These are phyloP conservation scores for Gossypium anomalum DNA, from an alignment of 345 rosid species.

Conservation along the genomic window DNA sequence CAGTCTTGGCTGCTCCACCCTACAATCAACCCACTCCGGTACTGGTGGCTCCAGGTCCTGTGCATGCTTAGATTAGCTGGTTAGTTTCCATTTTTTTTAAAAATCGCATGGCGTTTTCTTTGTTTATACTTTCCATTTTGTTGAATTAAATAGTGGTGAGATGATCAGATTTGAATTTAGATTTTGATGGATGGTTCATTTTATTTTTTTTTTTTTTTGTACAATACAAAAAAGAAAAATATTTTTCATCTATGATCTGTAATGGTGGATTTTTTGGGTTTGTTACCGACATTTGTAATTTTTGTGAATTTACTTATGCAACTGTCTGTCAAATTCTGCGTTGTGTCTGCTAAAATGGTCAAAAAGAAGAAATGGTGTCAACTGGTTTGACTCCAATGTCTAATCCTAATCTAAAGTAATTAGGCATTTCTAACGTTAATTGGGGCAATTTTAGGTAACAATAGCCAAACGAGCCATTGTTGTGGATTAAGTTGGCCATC, in stretches of 20 bases:
- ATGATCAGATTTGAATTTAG: not conserved
- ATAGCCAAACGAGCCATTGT: not conserved
- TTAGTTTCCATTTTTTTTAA: constrained; percentile 13
- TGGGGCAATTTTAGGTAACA: not conserved
- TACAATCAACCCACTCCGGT: constrained; percentile 47
- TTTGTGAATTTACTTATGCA: not conserved
- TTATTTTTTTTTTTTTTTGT: not conserved
- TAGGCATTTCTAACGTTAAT: not conserved
- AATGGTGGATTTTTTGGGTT: not conserved
- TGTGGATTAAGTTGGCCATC: not conserved
- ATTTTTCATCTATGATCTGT: not conserved
- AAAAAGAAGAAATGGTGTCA: not conserved
- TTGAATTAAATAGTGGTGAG: not conserved
- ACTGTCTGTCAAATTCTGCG: not conserved
- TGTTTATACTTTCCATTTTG: not conserved
- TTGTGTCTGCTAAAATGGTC: not conserved
- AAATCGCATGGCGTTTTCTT: not conserved
- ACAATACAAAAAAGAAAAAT: not conserved
- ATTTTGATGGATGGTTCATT: not conserved
- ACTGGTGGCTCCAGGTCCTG: constrained; percentile 55
- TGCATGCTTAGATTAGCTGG: constrained; percentile 40
- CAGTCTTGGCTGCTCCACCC: constrained; percentile 46
- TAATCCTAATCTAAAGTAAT: not conserved
- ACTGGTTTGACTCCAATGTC: constrained; percentile 1
- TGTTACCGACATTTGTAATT: not conserved